Conservation (phyloP, 331 rosid genomes). For the Quercus lobata region DNA sequence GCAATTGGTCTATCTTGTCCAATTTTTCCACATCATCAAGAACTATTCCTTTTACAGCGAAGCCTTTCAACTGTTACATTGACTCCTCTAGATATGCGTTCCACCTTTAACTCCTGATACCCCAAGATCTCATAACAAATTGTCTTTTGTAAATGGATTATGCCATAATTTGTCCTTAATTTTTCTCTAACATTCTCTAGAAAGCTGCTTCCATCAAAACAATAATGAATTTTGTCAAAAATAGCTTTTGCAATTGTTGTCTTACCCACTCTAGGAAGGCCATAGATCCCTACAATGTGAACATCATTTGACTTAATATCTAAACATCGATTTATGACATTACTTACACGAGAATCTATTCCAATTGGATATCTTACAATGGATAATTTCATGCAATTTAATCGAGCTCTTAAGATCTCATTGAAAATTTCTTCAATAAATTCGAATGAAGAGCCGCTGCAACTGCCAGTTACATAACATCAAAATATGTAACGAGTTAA, state of each 20-base stretch:
- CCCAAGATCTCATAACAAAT: slow-evolving; percentile 11
- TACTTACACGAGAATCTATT: background rate
- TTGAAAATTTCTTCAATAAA: background rate
- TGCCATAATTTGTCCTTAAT: background rate
- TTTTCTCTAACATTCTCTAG: slow-evolving; percentile 6
- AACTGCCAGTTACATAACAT: too few species aligned
- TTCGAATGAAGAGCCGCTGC: background rate
- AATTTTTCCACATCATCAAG: slow-evolving; percentile 11
- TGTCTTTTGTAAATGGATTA: slow-evolving; percentile 11
- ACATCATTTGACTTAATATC: background rate
- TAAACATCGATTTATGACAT: background rate
- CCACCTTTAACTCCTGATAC: background rate
- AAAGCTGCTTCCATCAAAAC: slow-evolving; percentile 15
- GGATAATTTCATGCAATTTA: background rate
- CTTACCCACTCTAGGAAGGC: slow-evolving; percentile 26
- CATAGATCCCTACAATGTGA: slow-evolving; percentile 14
- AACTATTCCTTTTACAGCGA: background rate
- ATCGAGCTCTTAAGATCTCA: background rate
- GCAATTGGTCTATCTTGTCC: background rate
- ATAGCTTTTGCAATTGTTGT: slow-evolving; percentile 13
- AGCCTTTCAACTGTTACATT: background rate
- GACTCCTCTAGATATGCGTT: background rate
- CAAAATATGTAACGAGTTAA: too few species aligned
- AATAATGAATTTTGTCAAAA: slow-evolving; percentile 1
- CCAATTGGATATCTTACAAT: background rate